Evolutionary conservation across 1,139 yeast species (phyloP).

Genomic region (Sugiyamaella paludigena): DNA sequence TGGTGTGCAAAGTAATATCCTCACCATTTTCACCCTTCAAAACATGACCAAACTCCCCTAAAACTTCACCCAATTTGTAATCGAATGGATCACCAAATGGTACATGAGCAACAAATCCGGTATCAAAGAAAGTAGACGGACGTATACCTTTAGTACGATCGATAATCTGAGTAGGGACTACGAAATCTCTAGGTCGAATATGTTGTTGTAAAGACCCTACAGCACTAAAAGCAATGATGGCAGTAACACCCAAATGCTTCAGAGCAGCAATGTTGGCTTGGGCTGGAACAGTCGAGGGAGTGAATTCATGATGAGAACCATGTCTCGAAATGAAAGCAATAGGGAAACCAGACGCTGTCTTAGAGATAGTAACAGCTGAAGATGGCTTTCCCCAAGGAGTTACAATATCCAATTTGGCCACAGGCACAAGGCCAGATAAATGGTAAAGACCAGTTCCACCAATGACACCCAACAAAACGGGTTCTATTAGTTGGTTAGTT

Average conservation of each 20-base stretch:
- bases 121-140: constrained; percentile 84
- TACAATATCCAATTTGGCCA: constrained; percentile 71
- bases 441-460: constrained; percentile 99
- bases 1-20: constrained; percentile 52
- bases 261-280: constrained; percentile 96
- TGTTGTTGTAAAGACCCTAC: constrained; percentile 92
- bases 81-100: constrained; percentile 98
- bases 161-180: constrained; percentile 89
- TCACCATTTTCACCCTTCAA: constrained; percentile 47
- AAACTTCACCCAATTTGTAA: constrained; percentile 60
- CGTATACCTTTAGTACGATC: constrained; percentile 96
- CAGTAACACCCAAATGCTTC: constrained; percentile 80
- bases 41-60: constrained; percentile 55
- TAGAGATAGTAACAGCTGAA: constrained; percentile 85
- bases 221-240: constrained; percentile 89
- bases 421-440: constrained; percentile 76
- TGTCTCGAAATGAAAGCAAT: constrained; percentile 96
- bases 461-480: constrained; percentile 79
- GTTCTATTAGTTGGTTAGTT: constrained; percentile 39
- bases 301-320: constrained; percentile 81
- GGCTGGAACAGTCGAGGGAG: constrained; percentile 90
- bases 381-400: constrained; percentile 99
- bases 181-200: constrained; percentile 91
- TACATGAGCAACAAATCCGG: constrained; percentile 94
- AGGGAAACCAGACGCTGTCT: constrained; percentile 70